These are phyloP conservation scores for Gymnopilus junonius DNA, from an alignment of 768 basidiomycete genomes.

Conservation along the genomic window DNA sequence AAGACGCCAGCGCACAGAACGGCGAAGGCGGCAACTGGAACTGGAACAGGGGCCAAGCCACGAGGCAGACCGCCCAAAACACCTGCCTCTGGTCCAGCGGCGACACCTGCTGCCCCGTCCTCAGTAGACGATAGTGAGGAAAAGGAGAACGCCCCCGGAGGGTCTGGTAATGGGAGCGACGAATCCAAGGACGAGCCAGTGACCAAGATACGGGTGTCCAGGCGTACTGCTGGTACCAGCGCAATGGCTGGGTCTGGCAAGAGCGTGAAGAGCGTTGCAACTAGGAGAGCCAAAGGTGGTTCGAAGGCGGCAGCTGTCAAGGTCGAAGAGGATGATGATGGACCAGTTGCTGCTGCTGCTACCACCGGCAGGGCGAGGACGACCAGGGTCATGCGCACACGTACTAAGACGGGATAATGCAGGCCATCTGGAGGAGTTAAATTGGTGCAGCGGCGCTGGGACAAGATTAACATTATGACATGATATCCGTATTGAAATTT, in stretches of 20 bases:
- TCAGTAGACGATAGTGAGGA: constrained; percentile 31
- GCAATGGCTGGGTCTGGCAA: constrained; percentile 15
- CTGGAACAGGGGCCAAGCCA: constrained; percentile 15
- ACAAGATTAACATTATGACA: no score
- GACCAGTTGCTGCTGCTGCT: constrained; percentile 23
- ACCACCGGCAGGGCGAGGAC: constrained; percentile 27
- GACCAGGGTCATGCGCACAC: constrained; percentile 37
- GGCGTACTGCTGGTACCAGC: constrained; percentile 28
- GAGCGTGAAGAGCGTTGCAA: background rate
- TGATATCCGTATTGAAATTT: background rate
- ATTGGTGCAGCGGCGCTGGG: no score
- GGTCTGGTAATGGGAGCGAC: constrained; percentile 20
- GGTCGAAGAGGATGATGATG: constrained; percentile 26
- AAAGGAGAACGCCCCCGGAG: constrained; percentile 45
- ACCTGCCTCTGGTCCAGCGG: constrained; percentile 40
- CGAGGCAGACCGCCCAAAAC: constrained; percentile 32
- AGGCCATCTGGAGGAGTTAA: no score
- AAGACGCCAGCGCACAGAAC: constrained; percentile 15
- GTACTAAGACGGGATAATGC: constrained; percentile 36
- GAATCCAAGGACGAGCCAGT: constrained; percentile 30
- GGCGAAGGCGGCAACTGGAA: constrained; percentile 12
- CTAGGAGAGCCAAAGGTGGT: background rate
- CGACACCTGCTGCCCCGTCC: constrained; percentile 8
- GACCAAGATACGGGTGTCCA: constrained; percentile 39
- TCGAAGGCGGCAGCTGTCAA: constrained; percentile 18